These are phyloP conservation scores for Podospora bellae-mahoneyi DNA, from an alignment of 495 filamentous ascomycete genomes.

Conservation along the genomic window DNA sequence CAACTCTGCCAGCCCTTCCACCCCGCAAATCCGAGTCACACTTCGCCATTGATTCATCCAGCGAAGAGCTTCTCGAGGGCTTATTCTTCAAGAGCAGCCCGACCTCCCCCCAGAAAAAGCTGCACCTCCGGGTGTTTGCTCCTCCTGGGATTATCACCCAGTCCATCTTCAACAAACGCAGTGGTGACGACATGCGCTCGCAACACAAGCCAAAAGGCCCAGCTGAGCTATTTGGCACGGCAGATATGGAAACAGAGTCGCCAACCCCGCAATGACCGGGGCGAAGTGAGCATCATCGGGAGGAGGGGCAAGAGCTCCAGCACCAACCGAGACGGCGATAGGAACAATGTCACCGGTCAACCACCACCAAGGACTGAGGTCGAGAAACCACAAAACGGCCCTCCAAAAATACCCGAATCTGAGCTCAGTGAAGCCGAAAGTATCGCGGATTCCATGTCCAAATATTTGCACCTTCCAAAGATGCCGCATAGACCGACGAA, in stretches of 20 bases:
- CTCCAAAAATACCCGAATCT: conserved; percentile 23
- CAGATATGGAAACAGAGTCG: conserved; percentile 34
- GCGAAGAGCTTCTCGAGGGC: conserved; percentile 15
- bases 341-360: conserved; percentile 17
- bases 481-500: conserved; percentile 86
- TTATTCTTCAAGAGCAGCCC: conserved; percentile 23
- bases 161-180: conserved; percentile 36
- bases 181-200: conserved; percentile 42
- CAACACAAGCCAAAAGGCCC: conserved; percentile 32
- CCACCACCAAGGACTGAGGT: conserved; percentile 9
- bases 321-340: conserved; percentile 30
- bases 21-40: conserved; percentile 5
- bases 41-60: neutral
- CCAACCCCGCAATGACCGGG: conserved; percentile 30
- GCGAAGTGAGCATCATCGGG: neutral
- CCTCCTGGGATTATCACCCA: conserved; percentile 38
- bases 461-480: conserved; percentile 59
- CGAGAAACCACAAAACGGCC: conserved; percentile 10
- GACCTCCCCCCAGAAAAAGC: conserved; percentile 38
- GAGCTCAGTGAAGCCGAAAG: conserved; percentile 23
- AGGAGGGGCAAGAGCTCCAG: conserved; percentile 37
- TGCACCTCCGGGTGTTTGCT: conserved; percentile 46
- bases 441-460: conserved; percentile 42
- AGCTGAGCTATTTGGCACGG: conserved; percentile 38
- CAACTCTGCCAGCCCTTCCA: conserved; percentile 26